Percentiles rank a stretch among this genome's conserved stretches.
These are phyloP conservation scores for Diutina mesorugosa DNA, from an alignment of 1,139 yeast genomes.

Conservation along the genomic window DNA sequence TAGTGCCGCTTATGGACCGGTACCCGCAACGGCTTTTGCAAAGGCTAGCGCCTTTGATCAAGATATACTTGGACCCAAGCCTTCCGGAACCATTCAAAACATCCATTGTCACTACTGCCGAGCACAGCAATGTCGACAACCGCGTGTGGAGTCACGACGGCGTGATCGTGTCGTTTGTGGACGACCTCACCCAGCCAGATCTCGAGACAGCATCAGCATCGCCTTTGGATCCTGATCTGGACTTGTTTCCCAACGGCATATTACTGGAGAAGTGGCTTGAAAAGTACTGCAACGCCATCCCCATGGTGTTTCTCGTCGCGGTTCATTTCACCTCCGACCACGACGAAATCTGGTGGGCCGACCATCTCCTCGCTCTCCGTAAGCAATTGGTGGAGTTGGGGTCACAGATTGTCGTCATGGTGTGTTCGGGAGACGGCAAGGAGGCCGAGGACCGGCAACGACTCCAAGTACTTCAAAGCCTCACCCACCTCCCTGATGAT, in stretches of 20 bases:
- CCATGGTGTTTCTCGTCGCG: conserved; percentile 20
- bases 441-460: conserved; percentile 9
- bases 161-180: background rate
- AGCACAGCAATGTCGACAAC: background rate
- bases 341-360: conserved; percentile 11
- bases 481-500: conserved; percentile 13
- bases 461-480: conserved; percentile 17
- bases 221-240: conserved; percentile 25
- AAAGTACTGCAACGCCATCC: conserved; percentile 19
- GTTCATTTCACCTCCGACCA: conserved; percentile 10
- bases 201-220: conserved; percentile 10
- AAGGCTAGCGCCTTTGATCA: conserved; percentile 1
- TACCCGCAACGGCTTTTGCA: conserved; percentile 1
- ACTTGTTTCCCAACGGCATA: conserved; percentile 31
- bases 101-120: background rate
- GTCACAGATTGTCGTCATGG: conserved; percentile 17
- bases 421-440: conserved; percentile 11
- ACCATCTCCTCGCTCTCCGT: conserved; percentile 11
- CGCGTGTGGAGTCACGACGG: background rate
- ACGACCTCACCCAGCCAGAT: background rate
- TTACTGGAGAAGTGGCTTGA: conserved; percentile 22
- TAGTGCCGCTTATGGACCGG: background rate
- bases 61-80: background rate
- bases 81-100: background rate
- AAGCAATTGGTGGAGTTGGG: conserved; percentile 9